These are phyloP conservation scores for Russula earlei DNA, from an alignment of 768 basidiomycete species.

Conservation along the genomic window DNA sequence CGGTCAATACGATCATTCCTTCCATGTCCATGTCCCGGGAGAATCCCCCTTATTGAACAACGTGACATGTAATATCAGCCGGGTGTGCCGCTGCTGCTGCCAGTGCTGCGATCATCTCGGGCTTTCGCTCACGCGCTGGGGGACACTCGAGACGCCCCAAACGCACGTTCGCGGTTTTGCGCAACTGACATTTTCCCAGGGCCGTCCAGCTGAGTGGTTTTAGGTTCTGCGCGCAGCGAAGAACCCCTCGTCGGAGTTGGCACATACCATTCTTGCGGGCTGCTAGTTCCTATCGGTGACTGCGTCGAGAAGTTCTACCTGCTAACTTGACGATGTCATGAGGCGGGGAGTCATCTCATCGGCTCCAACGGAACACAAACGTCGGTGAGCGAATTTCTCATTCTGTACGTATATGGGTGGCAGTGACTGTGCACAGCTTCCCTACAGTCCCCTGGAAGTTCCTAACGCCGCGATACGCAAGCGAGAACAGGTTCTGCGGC, in stretches of 20 bases:
- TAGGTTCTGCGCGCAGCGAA: neutral
- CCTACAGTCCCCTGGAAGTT: neutral
- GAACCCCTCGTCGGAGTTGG: neutral
- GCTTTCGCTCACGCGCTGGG: neutral
- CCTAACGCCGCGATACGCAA: neutral
- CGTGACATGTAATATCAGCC: neutral
- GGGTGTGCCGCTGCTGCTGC: neutral
- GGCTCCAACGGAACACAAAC: neutral
- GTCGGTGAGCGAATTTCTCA: too few species aligned
- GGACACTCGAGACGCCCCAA: neutral
- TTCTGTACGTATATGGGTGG: too few species aligned
- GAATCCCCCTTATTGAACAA: neutral
- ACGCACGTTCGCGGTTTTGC: neutral
- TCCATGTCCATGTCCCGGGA: too few species aligned
- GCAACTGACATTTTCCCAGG: neutral
- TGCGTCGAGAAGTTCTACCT: neutral
- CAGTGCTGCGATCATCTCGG: neutral
- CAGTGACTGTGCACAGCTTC: neutral
- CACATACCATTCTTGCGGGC: neutral
- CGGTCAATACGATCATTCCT: too few species aligned
- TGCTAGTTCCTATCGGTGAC: neutral
- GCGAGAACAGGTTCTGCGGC: too few species aligned
- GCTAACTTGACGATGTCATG: neutral
- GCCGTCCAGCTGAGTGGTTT: neutral
- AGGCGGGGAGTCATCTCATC: neutral